Percentiles rank a stretch among this genome's conserved stretches.
phyloP scores from a whole-genome alignment of 2,329 filamentous ascomycete species.

The Tolypocladium ovalisporum region DNA sequence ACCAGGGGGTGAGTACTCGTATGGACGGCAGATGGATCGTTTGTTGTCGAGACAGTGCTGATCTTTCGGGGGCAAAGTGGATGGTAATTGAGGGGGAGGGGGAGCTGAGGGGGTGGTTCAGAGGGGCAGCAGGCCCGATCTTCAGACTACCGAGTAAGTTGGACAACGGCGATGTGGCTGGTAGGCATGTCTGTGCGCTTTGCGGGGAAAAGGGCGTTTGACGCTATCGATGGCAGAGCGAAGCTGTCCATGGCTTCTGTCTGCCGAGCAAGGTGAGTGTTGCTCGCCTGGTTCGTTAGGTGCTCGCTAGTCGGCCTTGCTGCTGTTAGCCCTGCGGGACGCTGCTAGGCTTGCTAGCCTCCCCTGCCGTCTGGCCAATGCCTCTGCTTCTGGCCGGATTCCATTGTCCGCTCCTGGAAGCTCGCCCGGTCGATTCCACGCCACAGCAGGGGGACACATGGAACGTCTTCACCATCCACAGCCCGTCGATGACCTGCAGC shows the following conservation, averaged over 20 bases:
- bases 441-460: background rate
- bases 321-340: background rate
- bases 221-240: background rate
- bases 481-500: background rate
- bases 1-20: background rate
- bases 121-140: background rate
- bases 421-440: background rate
- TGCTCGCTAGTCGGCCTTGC: no score
- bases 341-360: background rate
- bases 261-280: background rate
- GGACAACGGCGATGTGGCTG: background rate
- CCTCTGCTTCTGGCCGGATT: background rate
- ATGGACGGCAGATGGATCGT: background rate
- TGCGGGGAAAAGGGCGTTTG: background rate
- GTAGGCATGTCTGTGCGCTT: background rate
- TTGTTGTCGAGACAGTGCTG: background rate
- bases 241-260: no score
- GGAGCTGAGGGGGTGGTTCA: background rate
- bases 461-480: background rate
- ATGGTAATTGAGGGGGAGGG: background rate
- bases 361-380: background rate
- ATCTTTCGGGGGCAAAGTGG: background rate
- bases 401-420: background rate
- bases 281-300: background rate
- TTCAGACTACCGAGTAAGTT: no score